phyloP scores from a whole-genome alignment of 129 eudicot species.

The Lactuca sativa region DNA sequence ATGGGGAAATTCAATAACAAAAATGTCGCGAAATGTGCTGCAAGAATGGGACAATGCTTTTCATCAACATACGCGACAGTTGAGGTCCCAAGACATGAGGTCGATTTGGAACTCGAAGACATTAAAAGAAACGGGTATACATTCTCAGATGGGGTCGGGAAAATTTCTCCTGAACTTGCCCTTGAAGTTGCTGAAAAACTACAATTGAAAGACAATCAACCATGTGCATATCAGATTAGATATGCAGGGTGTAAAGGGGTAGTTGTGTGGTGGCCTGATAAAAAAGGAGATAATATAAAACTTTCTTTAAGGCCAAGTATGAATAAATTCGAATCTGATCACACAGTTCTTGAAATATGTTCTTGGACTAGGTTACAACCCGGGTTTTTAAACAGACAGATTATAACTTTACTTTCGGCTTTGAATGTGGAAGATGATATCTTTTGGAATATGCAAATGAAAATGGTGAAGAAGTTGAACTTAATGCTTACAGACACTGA shows the following conservation, averaged over 20 bases:
- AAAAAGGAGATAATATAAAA: conserved; percentile 30
- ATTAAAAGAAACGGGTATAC: conserved; percentile 47
- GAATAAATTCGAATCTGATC: conserved; percentile 59
- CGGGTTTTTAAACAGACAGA: conserved; percentile 63
- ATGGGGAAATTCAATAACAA: conserved; percentile 57
- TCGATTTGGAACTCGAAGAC: conserved; percentile 35
- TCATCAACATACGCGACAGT: conserved; percentile 80
- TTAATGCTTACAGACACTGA: conserved; percentile 46
- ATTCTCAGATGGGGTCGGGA: conserved; percentile 78
- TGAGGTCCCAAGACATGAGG: conserved; percentile 43
- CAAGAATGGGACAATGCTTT: conserved; percentile 78
- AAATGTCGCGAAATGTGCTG: conserved; percentile 68
- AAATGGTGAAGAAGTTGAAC: conserved; percentile 46
- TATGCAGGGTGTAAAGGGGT: conserved; percentile 78
- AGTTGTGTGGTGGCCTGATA: conserved; percentile 60
- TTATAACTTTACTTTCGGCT: conserved; percentile 58
- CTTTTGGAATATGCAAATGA: conserved; percentile 61
- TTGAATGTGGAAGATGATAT: conserved; percentile 48
- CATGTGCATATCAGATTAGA: conserved; percentile 72
- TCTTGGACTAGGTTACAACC: conserved; percentile 71
- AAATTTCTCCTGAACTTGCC: conserved; percentile 57
- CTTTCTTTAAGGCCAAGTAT: conserved; percentile 56
- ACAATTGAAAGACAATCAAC: conserved; percentile 40
- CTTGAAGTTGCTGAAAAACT: conserved; percentile 57
- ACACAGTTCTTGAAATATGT: conserved; percentile 60